phyloP scores from a whole-genome alignment of 306 rosid genomes.

The Sicyos baderoa region DNA sequence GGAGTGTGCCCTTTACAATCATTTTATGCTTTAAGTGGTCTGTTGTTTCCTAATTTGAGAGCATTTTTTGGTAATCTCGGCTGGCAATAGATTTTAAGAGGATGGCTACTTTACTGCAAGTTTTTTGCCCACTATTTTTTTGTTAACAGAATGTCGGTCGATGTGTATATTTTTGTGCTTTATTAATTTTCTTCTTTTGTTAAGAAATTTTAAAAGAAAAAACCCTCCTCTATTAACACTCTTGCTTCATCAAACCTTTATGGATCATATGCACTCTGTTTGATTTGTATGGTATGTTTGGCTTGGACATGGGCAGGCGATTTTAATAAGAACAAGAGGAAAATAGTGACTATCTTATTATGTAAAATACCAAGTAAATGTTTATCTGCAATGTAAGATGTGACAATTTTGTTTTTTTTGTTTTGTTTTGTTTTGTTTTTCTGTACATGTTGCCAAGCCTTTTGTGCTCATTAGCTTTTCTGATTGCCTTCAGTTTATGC shows the following conservation, averaged over 20 bases:
- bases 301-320: neutral
- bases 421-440: neutral
- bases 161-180: neutral
- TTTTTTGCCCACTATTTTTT: neutral
- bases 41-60: neutral
- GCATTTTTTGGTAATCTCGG: neutral
- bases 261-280: neutral
- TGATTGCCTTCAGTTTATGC: constrained; percentile 27
- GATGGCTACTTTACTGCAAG: neutral
- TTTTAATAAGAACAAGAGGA: neutral
- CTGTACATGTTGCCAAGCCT: neutral
- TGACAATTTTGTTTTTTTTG: neutral
- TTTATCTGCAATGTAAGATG: neutral
- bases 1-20: neutral
- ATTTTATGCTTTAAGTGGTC: neutral
- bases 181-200: neutral
- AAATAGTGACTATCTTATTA: neutral
- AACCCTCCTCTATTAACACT: neutral
- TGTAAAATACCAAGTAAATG: neutral
- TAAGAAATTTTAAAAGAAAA: neutral
- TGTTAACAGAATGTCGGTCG: neutral
- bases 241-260: neutral
- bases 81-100: neutral
- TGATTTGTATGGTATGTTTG: constrained; percentile 3
- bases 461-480: neutral